These are phyloP conservation scores for Tarenaya hassleriana DNA, from an alignment of 345 rosid genomes.

Conservation along the genomic window DNA sequence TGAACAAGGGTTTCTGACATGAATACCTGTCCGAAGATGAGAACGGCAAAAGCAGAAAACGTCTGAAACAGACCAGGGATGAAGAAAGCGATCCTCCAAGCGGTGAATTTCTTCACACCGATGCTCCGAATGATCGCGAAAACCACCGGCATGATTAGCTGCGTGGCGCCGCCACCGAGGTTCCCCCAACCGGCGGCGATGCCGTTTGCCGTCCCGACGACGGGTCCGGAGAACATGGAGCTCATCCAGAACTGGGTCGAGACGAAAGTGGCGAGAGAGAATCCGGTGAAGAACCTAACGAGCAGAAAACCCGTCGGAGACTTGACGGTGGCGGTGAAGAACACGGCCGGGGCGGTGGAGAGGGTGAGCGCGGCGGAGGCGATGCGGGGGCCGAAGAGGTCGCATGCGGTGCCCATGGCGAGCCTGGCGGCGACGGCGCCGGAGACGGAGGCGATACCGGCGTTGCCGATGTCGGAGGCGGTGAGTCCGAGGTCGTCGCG, in stretches of 20 bases:
- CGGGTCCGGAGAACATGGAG: slow-evolving; percentile 68
- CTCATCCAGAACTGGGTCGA: slow-evolving; percentile 99
- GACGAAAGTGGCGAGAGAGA: slow-evolving; percentile 75
- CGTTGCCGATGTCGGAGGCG: slow-evolving; percentile 79
- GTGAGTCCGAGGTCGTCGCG: slow-evolving; percentile 82
- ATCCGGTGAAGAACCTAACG: slow-evolving; percentile 67
- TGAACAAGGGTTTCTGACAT: too few species aligned
- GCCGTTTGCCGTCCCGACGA: slow-evolving; percentile 79
- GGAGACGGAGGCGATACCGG: slow-evolving; percentile 83
- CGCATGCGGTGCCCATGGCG: slow-evolving; percentile 80
- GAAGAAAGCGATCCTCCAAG: slow-evolving; percentile 85
- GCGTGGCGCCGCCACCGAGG: slow-evolving; percentile 88
- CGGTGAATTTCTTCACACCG: slow-evolving; percentile 67
- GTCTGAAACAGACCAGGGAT: slow-evolving; percentile 77
- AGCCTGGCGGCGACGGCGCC: slow-evolving; percentile 83
- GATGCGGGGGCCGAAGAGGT: slow-evolving; percentile 79
- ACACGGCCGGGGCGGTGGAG: slow-evolving; percentile 80
- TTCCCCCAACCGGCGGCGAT: slow-evolving; percentile 95
- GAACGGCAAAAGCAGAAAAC: slow-evolving; percentile 55
- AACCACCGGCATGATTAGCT: slow-evolving; percentile 81
- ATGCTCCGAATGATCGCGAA: slow-evolving; percentile 42
- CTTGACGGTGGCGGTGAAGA: slow-evolving; percentile 48
- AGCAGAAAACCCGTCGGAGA: slow-evolving; percentile 67
- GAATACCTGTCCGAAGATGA: slow-evolving; percentile 71
- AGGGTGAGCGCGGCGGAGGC: slow-evolving; percentile 81